Evolutionary conservation across 495 filamentous ascomycete species (phyloP), one percentile per base, ranked within the genome.

Genomic region (Hypomontagnella monticulosa): DNA sequence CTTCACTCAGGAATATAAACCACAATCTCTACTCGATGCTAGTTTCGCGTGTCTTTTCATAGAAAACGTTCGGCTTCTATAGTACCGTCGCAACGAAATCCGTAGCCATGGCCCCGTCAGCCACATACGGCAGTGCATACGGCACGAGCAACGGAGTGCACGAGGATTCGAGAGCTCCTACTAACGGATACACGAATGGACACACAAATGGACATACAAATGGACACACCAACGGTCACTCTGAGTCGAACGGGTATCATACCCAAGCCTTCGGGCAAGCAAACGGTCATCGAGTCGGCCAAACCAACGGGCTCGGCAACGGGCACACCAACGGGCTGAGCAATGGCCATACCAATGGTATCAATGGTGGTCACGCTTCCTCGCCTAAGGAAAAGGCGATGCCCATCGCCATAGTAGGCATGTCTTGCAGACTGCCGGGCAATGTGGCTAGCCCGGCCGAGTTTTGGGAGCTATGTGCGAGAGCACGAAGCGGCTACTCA

Each of bases 381-480:
- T 6, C 4, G 4, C 55, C 66, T 7, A 70, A 60, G 20, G 62
- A 57, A 15, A 78, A 76, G 66, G 16, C 30, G 4, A 73, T 71
- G 69, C 83, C 85, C 14, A 81, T 87, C 42, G 85, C 85, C 36
- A 77, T 87, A 40, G 76, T 87, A n/a, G 85, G 85, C 27, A 73
- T 86, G 73, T 78, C 84, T 10, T 84, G 79, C 55, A 78, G 78
- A 19, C 79, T 86, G 49, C 80, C 85, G 0, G 80, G 81, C 10
- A 80, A 82, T 50, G 84, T 84, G 15, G 73, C 79, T n/a, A 85
- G 75, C 12, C 77, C 83, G 9, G 82, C 82, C 16, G 78, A 83
- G 43, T 84, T 88, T 52, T 88, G 85, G 84, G 77, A 86, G 36
- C 68, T 86, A 12, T 75, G 84, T 30, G 82, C 89, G 30, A 82